Evolutionary conservation across 768 basidiomycete genomes (phyloP).

Genomic region (Suillus variegatus): DNA sequence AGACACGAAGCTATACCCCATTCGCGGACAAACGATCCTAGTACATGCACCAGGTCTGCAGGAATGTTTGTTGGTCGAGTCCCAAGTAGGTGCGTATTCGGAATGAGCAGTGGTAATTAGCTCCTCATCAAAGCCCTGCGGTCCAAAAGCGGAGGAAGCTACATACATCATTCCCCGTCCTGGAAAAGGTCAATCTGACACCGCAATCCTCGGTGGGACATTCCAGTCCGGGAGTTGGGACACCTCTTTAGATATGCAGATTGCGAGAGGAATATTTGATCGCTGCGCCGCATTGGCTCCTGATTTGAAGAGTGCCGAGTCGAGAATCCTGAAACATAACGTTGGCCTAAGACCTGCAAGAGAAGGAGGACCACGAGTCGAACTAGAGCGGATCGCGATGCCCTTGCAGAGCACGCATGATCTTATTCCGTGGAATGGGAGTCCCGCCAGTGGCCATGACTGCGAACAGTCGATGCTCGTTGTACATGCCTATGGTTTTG

Average conservation of each 20-base stretch:
- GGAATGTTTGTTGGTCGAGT: conserved; percentile 30
- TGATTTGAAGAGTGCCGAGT: conserved; percentile 34
- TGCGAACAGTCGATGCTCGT: conserved; percentile 33
- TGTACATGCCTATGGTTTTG: conserved; percentile 64
- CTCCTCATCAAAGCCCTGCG: background rate
- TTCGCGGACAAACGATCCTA: conserved; percentile 84
- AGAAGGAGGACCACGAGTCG: conserved; percentile 56
- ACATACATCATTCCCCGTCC: conserved; percentile 69
- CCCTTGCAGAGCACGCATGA: conserved; percentile 29
- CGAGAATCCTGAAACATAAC: conserved; percentile 51
- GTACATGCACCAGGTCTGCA: conserved; percentile 66
- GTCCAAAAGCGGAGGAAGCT: conserved; percentile 26
- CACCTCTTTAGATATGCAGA: conserved; percentile 43
- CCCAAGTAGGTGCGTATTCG: conserved; percentile 22
- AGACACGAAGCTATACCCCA: conserved; percentile 71
- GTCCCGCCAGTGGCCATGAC: conserved; percentile 18
- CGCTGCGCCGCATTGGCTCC: conserved; percentile 44
- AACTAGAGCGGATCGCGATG: conserved; percentile 43
- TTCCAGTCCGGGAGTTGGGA: conserved; percentile 53
- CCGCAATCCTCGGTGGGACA: conserved; percentile 59
- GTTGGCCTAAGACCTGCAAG: conserved; percentile 61
- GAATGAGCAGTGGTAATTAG: background rate
- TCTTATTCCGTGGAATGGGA: conserved; percentile 20
- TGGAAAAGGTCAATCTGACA: conserved; percentile 39
- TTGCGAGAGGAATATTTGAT: conserved; percentile 46